Percentiles rank a stretch among this genome's conserved stretches.
These are phyloP conservation scores for Echria macrotheca DNA, from an alignment of 495 filamentous ascomycete genomes.

Conservation along the genomic window DNA sequence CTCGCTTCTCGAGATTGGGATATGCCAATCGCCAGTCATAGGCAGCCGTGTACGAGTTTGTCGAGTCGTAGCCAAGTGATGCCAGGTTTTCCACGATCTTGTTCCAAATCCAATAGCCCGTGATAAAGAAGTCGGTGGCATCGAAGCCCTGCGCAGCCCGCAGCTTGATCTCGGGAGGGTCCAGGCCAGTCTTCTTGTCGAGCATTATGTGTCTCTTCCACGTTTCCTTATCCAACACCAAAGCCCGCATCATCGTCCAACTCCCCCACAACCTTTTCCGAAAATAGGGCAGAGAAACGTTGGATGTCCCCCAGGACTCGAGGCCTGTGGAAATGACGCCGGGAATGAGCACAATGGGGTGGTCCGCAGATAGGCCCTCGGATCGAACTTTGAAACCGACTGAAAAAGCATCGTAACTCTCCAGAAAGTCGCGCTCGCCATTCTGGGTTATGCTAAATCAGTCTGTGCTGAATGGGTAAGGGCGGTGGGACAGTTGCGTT, in stretches of 20 bases:
- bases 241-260: slow-evolving; percentile 95
- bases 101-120: slow-evolving; percentile 95
- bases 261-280: slow-evolving; percentile 91
- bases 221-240: slow-evolving; percentile 84
- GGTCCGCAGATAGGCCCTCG: slow-evolving; percentile 76
- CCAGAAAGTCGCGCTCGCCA: slow-evolving; percentile 78
- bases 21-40: slow-evolving; percentile 99
- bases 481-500: not conserved
- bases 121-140: slow-evolving; percentile 94
- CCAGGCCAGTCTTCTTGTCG: slow-evolving; percentile 82
- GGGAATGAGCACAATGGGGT: slow-evolving; percentile 94
- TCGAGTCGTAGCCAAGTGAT: slow-evolving; percentile 92
- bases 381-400: slow-evolving; percentile 75
- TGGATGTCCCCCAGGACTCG: slow-evolving; percentile 90
- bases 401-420: slow-evolving; percentile 82
- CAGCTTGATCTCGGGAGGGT: slow-evolving; percentile 88
- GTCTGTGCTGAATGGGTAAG: slow-evolving; percentile 13
- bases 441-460: slow-evolving; percentile 41
- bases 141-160: slow-evolving; percentile 96
- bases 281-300: slow-evolving; percentile 80
- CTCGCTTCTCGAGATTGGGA: slow-evolving; percentile 76
- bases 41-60: slow-evolving; percentile 88
- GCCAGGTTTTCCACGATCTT: slow-evolving; percentile 97
- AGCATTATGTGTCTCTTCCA: slow-evolving; percentile 98
- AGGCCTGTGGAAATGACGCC: slow-evolving; percentile 96